Percentiles rank a stretch among this genome's conserved stretches.
Conservation (phyloP, 2,329 filamentous ascomycete genomes). For the Gnomoniopsis sp. region DNA sequence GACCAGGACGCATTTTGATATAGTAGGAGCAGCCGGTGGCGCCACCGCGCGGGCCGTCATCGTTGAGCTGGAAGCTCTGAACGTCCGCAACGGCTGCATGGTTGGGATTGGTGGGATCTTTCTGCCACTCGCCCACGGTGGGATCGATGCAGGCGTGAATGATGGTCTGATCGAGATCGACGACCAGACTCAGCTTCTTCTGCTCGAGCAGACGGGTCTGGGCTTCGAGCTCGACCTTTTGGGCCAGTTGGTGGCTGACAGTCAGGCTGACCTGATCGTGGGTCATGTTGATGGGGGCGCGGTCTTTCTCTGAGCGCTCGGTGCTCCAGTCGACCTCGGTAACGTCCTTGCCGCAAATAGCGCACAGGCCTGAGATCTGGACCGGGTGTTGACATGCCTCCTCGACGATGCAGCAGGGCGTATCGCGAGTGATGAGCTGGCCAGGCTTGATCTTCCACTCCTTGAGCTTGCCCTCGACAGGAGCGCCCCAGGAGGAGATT, state of each 20-base stretch:
- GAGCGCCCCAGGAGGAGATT: constrained; percentile 74
- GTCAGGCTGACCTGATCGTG: constrained; percentile 87
- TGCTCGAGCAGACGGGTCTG: constrained; percentile 78
- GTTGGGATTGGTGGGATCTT: constrained; percentile 84
- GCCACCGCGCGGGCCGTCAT: constrained; percentile 72
- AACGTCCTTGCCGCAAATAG: constrained; percentile 93
- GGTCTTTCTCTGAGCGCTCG: constrained; percentile 72
- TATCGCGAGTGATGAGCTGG: constrained; percentile 58
- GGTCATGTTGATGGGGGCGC: constrained; percentile 90
- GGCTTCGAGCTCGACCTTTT: constrained; percentile 77
- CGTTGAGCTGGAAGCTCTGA: constrained; percentile 79
- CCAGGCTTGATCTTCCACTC: constrained; percentile 73
- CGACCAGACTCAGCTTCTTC: constrained; percentile 86
- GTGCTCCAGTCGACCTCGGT: constrained; percentile 84
- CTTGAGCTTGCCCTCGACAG: constrained; percentile 74
- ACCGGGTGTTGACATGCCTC: constrained; percentile 89
- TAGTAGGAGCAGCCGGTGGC: constrained; percentile 87
- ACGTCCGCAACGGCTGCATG: constrained; percentile 88
- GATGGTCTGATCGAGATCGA: constrained; percentile 96
- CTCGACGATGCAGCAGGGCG: constrained; percentile 69
- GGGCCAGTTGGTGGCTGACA: constrained; percentile 79
- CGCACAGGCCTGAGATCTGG: constrained; percentile 88
- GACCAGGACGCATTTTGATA: constrained; percentile 90
- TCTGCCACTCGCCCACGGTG: constrained; percentile 93
- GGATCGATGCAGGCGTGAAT: constrained; percentile 98